Conservation (phyloP, 176 grass and related monocot genomes). For the Carex kokanica region DNA sequence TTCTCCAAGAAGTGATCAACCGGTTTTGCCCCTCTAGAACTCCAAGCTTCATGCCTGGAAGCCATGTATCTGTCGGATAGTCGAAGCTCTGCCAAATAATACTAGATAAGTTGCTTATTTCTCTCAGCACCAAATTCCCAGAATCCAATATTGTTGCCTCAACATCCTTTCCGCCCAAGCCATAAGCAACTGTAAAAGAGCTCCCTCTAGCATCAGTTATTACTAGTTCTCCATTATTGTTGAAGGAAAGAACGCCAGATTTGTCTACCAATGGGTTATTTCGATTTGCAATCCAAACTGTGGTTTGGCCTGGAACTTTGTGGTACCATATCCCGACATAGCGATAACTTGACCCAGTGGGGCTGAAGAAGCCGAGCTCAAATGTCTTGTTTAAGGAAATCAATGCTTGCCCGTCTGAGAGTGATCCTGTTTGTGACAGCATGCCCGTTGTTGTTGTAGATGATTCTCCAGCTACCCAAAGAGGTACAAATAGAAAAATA, state of each 20-base stretch:
- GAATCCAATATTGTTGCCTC: slow-evolving; percentile 25
- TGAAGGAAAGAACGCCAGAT: slow-evolving; percentile 39
- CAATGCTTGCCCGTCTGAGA: slow-evolving; percentile 44
- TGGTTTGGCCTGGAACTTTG: neutral
- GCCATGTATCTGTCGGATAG: slow-evolving; percentile 26
- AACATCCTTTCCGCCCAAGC: neutral
- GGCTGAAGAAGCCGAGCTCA: slow-evolving; percentile 57
- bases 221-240: slow-evolving; percentile 38
- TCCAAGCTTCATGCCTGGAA: slow-evolving; percentile 27
- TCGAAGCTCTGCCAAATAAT: slow-evolving; percentile 34
- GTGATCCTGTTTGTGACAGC: slow-evolving; percentile 31
- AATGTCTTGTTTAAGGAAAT: slow-evolving; percentile 22
- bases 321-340: slow-evolving; percentile 60
- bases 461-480: slow-evolving; percentile 23
- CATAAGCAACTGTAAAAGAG: slow-evolving; percentile 16
- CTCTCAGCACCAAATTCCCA: slow-evolving; percentile 25
- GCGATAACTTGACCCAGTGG: slow-evolving; percentile 12
- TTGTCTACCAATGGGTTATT: slow-evolving; percentile 30
- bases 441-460: neutral
- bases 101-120: neutral
- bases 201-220: slow-evolving; percentile 34
- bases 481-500: slow-evolving; percentile 24
- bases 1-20: slow-evolving; percentile 28
- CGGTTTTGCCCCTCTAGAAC: neutral
- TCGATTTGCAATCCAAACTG: slow-evolving; percentile 63